phyloP scores from a whole-genome alignment of 2,329 filamentous ascomycete species.

The Trichoderma semiorbis region DNA sequence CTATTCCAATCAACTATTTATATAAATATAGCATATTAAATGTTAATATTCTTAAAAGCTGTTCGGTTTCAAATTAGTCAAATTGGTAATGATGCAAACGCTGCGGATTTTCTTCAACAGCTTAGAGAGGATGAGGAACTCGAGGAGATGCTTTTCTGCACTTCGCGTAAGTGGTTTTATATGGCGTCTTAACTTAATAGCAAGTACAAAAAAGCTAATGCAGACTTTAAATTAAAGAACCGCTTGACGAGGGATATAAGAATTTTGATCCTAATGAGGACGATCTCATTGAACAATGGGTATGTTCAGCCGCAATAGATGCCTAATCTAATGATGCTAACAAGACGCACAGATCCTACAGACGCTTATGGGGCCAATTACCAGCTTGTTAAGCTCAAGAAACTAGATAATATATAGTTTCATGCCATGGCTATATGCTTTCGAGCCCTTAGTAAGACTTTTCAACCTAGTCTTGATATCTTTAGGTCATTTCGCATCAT shows the following conservation, averaged over 20 bases:
- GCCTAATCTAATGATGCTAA: neutral
- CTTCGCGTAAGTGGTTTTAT: neutral
- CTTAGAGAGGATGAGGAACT: neutral
- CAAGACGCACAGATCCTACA: neutral
- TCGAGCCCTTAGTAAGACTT: too few relatives aligned
- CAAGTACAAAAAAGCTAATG: neutral
- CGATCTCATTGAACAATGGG: slow-evolving; percentile 13
- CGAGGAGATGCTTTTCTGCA: neutral
- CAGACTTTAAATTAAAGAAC: neutral
- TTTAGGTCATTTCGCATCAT: too few relatives aligned
- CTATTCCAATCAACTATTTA: too few relatives aligned
- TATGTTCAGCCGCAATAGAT: neutral
- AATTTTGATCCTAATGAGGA: neutral
- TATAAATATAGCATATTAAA: too few relatives aligned
- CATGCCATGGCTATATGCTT: too few relatives aligned
- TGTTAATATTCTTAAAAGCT: neutral
- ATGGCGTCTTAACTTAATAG: too few relatives aligned
- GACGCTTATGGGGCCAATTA: neutral
- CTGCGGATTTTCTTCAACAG: neutral
- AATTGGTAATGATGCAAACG: neutral
- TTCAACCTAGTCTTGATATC: too few relatives aligned
- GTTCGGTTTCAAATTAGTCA: slow-evolving; percentile 16
- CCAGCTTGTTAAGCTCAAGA: neutral
- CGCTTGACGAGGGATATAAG: slow-evolving; percentile 6
- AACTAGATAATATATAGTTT: neutral